Evolutionary conservation across 257 asterid genomes (phyloP), one percentile per base, ranked within the genome.

Genomic region (Knoxia roxburghii): DNA sequence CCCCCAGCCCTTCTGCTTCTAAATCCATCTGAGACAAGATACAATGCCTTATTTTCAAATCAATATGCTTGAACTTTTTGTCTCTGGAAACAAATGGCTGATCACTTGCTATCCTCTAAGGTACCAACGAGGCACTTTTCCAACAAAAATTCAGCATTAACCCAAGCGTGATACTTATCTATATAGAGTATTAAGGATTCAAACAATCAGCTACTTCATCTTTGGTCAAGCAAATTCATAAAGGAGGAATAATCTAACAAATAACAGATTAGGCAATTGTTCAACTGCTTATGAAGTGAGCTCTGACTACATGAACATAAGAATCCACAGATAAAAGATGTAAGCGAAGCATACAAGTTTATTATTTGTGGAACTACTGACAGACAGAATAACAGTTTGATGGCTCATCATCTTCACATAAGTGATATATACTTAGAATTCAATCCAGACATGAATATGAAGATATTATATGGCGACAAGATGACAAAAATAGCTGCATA

Each of bases 101-200:
- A 39, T 67, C 82, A 82, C 21, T 68, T 60, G 75, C 81, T 63
- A 30, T 78, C 90, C 17, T 94, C 91, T 48, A 90, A 73, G 65
- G 77, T 74, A 54, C 99, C 99, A 27, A 90, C 95, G 15, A 90
- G 91, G 72, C 97, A 90, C 79, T 93, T 90, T 78, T 93, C 99
- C 83, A 93, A 35, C 54, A 90, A 69, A 64, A 84, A 82, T 14
- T 94, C 99, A 29, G 89, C 95, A 70, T 94, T 94, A 59, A 94
- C 96, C 97, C 97, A 90, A 59, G 96, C 90, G 76, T 93, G 96
- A 84, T 93, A 83, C 81, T 93, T 90, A 75, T 93, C 98, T 93
- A 80, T 52, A 76, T 23, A 50, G 64, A 54, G 70, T 4, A 0
- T 57, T 80, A 72, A 87, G 92, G 92, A 87, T 73, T 52, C 61